phyloP scores from a whole-genome alignment of 2,329 filamentous ascomycete species.

The Arthrobotrys sphaeroides region DNA sequence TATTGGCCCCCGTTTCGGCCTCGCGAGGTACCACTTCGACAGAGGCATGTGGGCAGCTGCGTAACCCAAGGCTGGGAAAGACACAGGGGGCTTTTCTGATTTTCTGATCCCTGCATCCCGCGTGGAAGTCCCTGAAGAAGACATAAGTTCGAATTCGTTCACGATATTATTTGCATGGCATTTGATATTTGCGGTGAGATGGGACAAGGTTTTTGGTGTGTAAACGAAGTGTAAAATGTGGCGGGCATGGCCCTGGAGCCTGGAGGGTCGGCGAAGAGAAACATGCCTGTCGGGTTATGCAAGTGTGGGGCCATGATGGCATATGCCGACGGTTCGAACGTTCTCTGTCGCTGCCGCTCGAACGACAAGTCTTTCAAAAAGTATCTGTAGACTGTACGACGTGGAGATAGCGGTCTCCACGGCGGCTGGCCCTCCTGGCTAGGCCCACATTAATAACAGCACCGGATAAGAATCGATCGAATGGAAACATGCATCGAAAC shows the following conservation, averaged over 20 bases:
- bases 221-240: conserved; percentile 1
- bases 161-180: not conserved
- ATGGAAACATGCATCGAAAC: conserved; percentile 40
- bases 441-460: conserved; percentile 18
- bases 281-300: conserved; percentile 34
- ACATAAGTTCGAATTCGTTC: conserved; percentile 37
- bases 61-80: conserved; percentile 17
- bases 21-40: conserved; percentile 13
- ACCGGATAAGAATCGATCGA: conserved; percentile 42
- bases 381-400: not conserved
- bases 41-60: conserved; percentile 32
- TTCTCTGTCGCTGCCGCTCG: not conserved
- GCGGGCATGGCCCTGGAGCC: conserved; percentile 30
- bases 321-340: not conserved
- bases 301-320: conserved; percentile 30
- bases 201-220: not conserved
- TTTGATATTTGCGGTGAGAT: conserved; percentile 18
- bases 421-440: too few species aligned
- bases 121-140: conserved; percentile 51
- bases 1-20: conserved; percentile 12
- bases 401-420: too few species aligned
- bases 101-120: conserved; percentile 41
- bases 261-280: conserved; percentile 33
- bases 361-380: too few species aligned
- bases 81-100: conserved; percentile 36